These are phyloP conservation scores for Lasiodiplodia sp. DNA, from an alignment of 2,329 filamentous ascomycete genomes.

Conservation along the genomic window DNA sequence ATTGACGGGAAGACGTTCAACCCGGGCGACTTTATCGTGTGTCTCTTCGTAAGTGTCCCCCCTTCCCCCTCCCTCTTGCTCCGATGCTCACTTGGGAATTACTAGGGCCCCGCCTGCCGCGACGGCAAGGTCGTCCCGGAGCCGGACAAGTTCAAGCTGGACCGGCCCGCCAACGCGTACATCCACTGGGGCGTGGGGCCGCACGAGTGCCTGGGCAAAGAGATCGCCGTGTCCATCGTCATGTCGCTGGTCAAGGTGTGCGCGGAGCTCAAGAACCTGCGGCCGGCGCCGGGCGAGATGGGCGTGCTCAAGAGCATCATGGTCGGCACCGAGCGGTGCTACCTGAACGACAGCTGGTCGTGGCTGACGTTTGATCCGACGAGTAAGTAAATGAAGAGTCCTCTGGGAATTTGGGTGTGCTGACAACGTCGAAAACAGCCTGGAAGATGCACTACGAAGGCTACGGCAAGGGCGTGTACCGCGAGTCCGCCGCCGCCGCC, in stretches of 20 bases:
- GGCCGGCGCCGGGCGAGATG: constrained; percentile 56
- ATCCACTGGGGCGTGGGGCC: constrained; percentile 56
- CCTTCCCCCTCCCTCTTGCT: too few relatives aligned
- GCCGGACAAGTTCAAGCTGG: constrained; percentile 52
- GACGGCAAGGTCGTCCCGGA: constrained; percentile 49
- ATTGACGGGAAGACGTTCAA: constrained; percentile 51
- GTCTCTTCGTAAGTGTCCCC: constrained; percentile 39
- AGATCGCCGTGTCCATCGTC: constrained; percentile 52
- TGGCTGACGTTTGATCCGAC: constrained; percentile 54
- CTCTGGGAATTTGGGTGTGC: too few relatives aligned
- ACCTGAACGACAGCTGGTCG: constrained; percentile 59
- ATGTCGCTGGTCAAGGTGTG: constrained; percentile 51
- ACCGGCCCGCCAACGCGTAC: constrained; percentile 51
- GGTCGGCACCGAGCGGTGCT: constrained; percentile 47
- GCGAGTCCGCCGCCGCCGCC: background rate
- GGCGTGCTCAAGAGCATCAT: constrained; percentile 55
- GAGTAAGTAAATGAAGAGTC: constrained; percentile 46
- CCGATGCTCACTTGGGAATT: background rate
- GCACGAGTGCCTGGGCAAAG: constrained; percentile 56
- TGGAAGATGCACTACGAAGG: constrained; percentile 30
- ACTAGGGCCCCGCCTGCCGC: constrained; percentile 43
- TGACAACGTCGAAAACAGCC: too few relatives aligned
- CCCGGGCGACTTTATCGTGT: constrained; percentile 51
- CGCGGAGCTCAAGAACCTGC: constrained; percentile 54
- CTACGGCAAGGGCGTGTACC: constrained; percentile 25